Conservation (phyloP, 73 alveolate species). For the Tetrahymena borealis region DNA sequence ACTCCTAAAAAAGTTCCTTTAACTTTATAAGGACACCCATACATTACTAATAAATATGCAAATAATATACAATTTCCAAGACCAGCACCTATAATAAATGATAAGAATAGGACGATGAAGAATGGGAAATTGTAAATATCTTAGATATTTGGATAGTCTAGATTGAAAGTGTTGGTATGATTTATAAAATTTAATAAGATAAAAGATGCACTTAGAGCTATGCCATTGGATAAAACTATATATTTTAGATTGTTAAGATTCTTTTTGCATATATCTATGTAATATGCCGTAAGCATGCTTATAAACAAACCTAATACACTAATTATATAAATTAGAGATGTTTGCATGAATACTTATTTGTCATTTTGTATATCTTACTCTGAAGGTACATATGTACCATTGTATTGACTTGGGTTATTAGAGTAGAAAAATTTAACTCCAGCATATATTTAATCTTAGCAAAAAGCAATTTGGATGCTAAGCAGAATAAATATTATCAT, state of each 20-base stretch:
- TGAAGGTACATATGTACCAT: background rate
- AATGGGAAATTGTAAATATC: background rate
- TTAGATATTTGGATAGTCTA: background rate
- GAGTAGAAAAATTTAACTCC: background rate
- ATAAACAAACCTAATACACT: background rate
- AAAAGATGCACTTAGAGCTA: background rate
- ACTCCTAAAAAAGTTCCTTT: background rate
- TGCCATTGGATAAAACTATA: background rate
- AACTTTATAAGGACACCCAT: background rate
- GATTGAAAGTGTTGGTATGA: background rate
- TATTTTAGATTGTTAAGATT: background rate
- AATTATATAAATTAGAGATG: background rate
- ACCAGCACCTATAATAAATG: background rate
- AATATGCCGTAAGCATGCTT: background rate
- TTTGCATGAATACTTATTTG: background rate
- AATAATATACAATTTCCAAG: background rate
- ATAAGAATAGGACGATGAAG: background rate
- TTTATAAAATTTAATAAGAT: background rate
- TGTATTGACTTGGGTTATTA: background rate
- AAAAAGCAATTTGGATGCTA: background rate
- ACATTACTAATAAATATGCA: background rate
- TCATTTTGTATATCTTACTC: background rate
- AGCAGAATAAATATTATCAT: background rate
- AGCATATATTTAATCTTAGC: background rate
- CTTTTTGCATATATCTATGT: background rate